Conservation (phyloP, 257 asterid species). For the Jasminum sambac region DNA sequence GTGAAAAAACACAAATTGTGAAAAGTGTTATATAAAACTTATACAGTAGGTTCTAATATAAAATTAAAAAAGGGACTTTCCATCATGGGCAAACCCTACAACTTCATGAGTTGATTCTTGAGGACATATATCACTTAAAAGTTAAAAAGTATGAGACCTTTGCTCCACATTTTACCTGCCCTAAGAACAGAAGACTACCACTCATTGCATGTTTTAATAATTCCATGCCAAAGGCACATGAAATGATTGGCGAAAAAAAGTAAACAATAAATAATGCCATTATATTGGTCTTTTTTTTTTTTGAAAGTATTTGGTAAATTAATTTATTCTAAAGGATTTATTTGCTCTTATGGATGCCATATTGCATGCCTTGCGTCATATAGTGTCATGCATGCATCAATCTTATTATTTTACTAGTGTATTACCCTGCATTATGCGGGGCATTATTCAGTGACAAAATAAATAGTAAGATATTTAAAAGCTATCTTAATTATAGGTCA, state of each 20-base stretch:
- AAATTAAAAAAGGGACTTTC: too few relatives aligned
- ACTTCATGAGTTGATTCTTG: too few relatives aligned
- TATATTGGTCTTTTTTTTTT: too few relatives aligned
- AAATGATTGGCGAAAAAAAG: neutral
- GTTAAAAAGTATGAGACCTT: neutral
- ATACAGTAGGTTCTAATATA: too few relatives aligned
- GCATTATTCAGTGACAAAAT: too few relatives aligned
- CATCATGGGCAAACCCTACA: neutral
- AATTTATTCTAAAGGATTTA: neutral
- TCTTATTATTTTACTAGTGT: neutral
- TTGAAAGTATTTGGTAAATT: too few relatives aligned
- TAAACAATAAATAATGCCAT: too few relatives aligned
- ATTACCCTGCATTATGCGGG: too few relatives aligned
- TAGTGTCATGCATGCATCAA: neutral
- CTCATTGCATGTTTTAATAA: constrained; percentile 13
- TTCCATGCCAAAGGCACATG: constrained; percentile 2
- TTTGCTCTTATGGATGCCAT: too few relatives aligned
- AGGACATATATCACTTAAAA: too few relatives aligned
- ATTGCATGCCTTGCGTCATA: constrained; percentile 14
- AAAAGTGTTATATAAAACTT: constrained; percentile 11
- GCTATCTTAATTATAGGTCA: neutral
- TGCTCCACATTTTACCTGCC: constrained; percentile 6
- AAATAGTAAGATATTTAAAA: too few relatives aligned
- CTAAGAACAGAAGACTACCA: neutral
- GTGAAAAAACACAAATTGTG: neutral